phyloP scores from a whole-genome alignment of 2,329 filamentous ascomycete species.

The Penicillium rolfsii region DNA sequence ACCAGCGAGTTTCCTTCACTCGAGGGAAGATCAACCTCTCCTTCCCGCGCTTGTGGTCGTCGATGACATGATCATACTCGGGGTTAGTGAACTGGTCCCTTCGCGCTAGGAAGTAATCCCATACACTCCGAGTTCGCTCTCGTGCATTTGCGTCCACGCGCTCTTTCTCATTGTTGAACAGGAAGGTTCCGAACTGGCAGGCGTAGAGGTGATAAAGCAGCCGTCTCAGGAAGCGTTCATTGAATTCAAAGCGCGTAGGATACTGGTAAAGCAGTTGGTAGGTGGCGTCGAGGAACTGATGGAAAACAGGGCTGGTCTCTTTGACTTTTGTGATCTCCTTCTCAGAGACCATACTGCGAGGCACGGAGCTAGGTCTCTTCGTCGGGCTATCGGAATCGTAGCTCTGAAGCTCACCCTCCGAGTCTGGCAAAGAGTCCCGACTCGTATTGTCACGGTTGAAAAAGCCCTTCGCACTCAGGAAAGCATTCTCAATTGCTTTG shows the following conservation, averaged over 20 bases:
- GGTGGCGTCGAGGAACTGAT: conserved; percentile 93
- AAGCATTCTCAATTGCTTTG: conserved; percentile 82
- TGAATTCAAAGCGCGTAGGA: conserved; percentile 91
- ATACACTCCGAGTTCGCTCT: conserved; percentile 81
- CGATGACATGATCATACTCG: conserved; percentile 72
- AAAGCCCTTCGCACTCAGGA: conserved; percentile 83
- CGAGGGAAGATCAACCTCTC: conserved; percentile 84
- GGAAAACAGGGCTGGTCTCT: conserved; percentile 94
- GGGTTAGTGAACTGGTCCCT: conserved; percentile 80
- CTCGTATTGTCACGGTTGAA: conserved; percentile 80
- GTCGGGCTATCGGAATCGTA: conserved; percentile 51
- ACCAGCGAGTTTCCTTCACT: conserved; percentile 83
- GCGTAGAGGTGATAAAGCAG: conserved; percentile 93
- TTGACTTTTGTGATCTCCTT: conserved; percentile 75
- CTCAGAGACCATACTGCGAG: conserved; percentile 50
- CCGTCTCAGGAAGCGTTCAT: conserved; percentile 86
- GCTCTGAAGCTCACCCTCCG: conserved; percentile 57
- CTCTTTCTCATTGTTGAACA: conserved; percentile 93
- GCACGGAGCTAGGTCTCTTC: conserved; percentile 42
- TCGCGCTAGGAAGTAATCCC: conserved; percentile 90
- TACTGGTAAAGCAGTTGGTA: conserved; percentile 88
- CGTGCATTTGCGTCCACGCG: conserved; percentile 69
- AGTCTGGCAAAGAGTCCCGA: conserved; percentile 65
- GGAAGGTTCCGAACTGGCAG: conserved; percentile 94
- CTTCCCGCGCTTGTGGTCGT: conserved; percentile 77